phyloP scores from a whole-genome alignment of 306 rosid species.

The Vigna reflexopilosa region DNA sequence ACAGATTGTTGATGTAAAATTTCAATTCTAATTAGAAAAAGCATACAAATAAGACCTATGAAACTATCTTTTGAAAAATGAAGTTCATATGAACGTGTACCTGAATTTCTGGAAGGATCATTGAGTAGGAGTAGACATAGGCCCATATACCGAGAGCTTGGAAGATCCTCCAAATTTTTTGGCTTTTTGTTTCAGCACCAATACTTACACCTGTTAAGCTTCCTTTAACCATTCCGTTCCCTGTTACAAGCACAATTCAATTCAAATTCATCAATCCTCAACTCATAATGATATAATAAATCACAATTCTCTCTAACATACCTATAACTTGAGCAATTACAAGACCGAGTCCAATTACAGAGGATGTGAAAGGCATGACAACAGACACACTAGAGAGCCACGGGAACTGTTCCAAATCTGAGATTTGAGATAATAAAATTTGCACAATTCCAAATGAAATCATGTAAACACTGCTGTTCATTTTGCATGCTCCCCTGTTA shows the following conservation, averaged over 20 bases:
- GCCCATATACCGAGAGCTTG: conserved; percentile 61
- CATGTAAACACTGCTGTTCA: conserved; percentile 48
- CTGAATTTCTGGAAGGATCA: no score
- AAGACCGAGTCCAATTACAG: conserved; percentile 54
- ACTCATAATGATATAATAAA: background rate
- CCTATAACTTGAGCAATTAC: conserved; percentile 55
- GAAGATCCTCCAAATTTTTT: conserved; percentile 54
- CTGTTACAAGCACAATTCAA: conserved; percentile 18
- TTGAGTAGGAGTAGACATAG: conserved; percentile 25
- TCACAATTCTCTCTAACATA: background rate
- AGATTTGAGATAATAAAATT: conserved; percentile 54
- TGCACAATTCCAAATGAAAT: conserved; percentile 49
- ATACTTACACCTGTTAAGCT: conserved; percentile 51
- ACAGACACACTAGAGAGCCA: conserved; percentile 57
- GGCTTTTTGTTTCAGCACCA: conserved; percentile 40
- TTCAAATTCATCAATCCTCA: background rate
- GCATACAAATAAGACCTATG: no score
- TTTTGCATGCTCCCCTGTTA: conserved; percentile 46
- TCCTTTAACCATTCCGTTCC: conserved; percentile 41
- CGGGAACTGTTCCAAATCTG: conserved; percentile 43
- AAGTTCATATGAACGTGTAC: no score
- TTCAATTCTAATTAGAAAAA: no score
- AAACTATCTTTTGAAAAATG: no score
- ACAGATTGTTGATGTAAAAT: no score
- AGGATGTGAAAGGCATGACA: conserved; percentile 56